Conservation (phyloP, 2,329 filamentous ascomycete genomes). For the Pseudocercospora ulei region DNA sequence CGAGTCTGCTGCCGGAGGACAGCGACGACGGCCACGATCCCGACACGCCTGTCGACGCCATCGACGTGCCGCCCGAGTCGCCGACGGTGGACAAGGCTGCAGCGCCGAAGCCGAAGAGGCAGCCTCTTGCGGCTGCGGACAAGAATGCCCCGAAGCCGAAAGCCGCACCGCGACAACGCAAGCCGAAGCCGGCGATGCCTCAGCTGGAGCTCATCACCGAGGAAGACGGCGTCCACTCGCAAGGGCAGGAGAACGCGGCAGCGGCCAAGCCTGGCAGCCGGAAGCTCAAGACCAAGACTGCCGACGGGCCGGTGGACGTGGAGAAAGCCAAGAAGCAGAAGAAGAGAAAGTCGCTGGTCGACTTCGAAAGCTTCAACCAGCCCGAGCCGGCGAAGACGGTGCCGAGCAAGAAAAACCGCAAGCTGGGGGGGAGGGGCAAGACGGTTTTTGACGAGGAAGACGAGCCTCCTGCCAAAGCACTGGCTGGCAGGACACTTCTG, state of each 20-base stretch:
- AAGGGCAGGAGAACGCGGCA: conserved; percentile 35
- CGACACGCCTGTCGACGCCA: conserved; percentile 24
- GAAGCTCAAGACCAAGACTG: conserved; percentile 37
- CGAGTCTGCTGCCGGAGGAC: conserved; percentile 44
- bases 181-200: conserved; percentile 34
- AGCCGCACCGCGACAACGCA: conserved; percentile 32
- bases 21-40: conserved; percentile 31
- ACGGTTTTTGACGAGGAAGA: conserved; percentile 36
- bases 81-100: conserved; percentile 24
- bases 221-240: conserved; percentile 35
- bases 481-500: conserved; percentile 26
- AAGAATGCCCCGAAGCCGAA: conserved; percentile 39
- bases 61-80: conserved; percentile 24
- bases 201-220: conserved; percentile 40
- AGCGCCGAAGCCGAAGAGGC: conserved; percentile 32
- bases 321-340: conserved; percentile 35
- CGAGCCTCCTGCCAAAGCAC: conserved; percentile 23
- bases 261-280: conserved; percentile 26
- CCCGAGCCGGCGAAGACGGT: conserved; percentile 28
- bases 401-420: conserved; percentile 33
- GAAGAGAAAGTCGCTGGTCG: conserved; percentile 42
- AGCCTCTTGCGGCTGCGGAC: conserved; percentile 40
- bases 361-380: conserved; percentile 36
- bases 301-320: conserved; percentile 35
- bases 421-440: conserved; percentile 34